Evolutionary conservation across 805 yeast species (phyloP), one percentile per base, ranked within the genome.

Genomic region (Saccharomycopsis sp.): DNA sequence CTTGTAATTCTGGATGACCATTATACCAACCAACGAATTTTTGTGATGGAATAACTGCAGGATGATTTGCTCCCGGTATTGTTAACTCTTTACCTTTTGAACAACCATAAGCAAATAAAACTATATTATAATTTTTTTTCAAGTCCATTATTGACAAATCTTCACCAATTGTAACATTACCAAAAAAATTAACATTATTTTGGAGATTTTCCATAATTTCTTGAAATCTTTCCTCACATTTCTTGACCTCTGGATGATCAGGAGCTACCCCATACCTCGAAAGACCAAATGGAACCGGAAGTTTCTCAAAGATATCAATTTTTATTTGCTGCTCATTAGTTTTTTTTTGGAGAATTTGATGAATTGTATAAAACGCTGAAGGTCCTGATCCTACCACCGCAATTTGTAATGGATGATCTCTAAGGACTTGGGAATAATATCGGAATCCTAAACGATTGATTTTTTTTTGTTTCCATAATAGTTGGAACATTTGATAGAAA

Each of bases 211-310:
- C 42, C 13, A 63, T 63, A 18, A 66, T 62, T 40, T 78, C 76
- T 8, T 68, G 70, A 54, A 92, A 80, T 39, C 87, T 77, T 15
- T 81, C 65, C 38, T 66, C 70, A 51, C 92, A 82, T 45, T 77
- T 77, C 57, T 88, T 89, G 25, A 92, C 97, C 53, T 92, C 97
- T 0, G 96, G 95, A 59, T 92, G 96, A 60, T 92, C 99, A 2
- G 99, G 99, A 0, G 98, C 96, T n/a, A 92, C 97, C 1, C 99
- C 99, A 55, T 73, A 88, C 27, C 99, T 62, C 31, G 88, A 77
- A 26, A 92, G 66, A 0, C 99, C 99, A 62, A 71, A 89, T 0
- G 98, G 98, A 5, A 87, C 78, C 0, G 96, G 95, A 20, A 78
- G 62, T 47, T 74, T 70, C 53, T 92, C 99, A 63, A 77, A 87